Base-by-base conservation (phyloP, 352 stramenopile genomes). In the Pythium utonaiense region DNA sequence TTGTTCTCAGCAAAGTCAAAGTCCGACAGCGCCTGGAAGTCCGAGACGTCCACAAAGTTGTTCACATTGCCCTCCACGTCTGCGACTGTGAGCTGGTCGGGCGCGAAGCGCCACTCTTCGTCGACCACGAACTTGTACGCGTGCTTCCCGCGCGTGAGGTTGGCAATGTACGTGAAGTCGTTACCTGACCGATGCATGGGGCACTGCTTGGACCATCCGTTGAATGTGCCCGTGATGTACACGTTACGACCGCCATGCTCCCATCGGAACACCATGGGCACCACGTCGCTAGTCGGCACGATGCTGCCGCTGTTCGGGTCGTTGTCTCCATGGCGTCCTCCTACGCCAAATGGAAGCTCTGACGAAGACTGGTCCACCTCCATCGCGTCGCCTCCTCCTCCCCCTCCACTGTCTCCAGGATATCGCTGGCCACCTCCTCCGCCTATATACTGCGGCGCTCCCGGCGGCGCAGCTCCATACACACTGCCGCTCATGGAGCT, bases 91-190 rank as follows among this genome's bases (percentile, higher is more conserved):
- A 98, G 96, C 68, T 95, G 85, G 48, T 96, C 88, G 3, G 92
- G 91, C 16, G 92, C 89, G 56, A 97, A 98, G 28, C 97, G 86
- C 97, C 97, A 99, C 77, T 99, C 97, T 64, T 99, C 97, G 69
- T 99, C 97, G 25, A 99, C 97, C 57, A 99, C 98, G 70, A 99
- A 99, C 84, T 99, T 99, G 78, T 99, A 99, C 59, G 97, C 97
- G 78, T 99, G 97, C 70, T 99, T 99, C 5, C 96, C 97, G 10
- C 84, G 78, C 54, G 85, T 92, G 33, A 99, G 83, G 74, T 99
- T 98, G 64, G 98, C 96, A 75, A 99, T 99, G 80, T 99, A 99
- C 41, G 96, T 99, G 70, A 99, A 99, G 74, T 99, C 97, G 66
- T 99, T 99, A 58, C 97, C 97, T 0, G 90, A 98, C 24, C 97